These are phyloP conservation scores for Dactylella cylindrospora DNA, from an alignment of 2,329 filamentous ascomycete genomes.

Conservation along the genomic window DNA sequence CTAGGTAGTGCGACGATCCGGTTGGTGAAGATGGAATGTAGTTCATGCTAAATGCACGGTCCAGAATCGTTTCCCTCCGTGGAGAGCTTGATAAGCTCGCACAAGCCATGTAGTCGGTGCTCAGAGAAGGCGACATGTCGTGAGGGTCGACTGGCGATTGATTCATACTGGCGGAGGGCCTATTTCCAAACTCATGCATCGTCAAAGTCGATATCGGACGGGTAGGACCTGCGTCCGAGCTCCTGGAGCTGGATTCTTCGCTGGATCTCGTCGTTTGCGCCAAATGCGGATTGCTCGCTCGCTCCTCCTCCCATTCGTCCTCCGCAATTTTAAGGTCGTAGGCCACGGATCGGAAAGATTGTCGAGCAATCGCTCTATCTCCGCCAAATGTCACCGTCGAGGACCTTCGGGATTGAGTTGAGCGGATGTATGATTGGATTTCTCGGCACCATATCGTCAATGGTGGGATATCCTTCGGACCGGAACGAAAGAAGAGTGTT, in stretches of 20 bases:
- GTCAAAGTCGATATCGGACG: slow-evolving; percentile 37
- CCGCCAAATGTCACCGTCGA: slow-evolving; percentile 39
- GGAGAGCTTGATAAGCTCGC: slow-evolving; percentile 36
- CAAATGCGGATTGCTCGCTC: background rate
- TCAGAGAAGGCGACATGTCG: slow-evolving; percentile 22
- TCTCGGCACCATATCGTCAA: slow-evolving; percentile 40
- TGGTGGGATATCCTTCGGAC: slow-evolving; percentile 29
- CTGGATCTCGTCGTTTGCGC: slow-evolving; percentile 28
- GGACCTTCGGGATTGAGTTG: slow-evolving; percentile 26
- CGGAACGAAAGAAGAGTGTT: slow-evolving; percentile 39
- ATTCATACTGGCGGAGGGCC: slow-evolving; percentile 13
- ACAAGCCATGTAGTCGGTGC: slow-evolving; percentile 33
- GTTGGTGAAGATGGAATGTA: slow-evolving; percentile 42
- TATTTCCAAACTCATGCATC: slow-evolving; percentile 34
- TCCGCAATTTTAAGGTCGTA: slow-evolving; percentile 39
- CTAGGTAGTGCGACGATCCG: slow-evolving; percentile 3
- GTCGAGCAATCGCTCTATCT: slow-evolving; percentile 20
- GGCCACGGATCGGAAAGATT: slow-evolving; percentile 7
- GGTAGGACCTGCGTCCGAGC: slow-evolving; percentile 12
- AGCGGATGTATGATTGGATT: slow-evolving; percentile 38
- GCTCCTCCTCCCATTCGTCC: slow-evolving; percentile 43
- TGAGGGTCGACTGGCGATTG: slow-evolving; percentile 32
- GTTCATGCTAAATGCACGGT: slow-evolving; percentile 43
- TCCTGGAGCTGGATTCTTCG: slow-evolving; percentile 34
- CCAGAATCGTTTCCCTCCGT: slow-evolving; percentile 39